Percentiles rank a stretch among this genome's conserved stretches.
phyloP scores from a whole-genome alignment of 1,284 basidiomycete species.

The Salmacisia buchloeana region DNA sequence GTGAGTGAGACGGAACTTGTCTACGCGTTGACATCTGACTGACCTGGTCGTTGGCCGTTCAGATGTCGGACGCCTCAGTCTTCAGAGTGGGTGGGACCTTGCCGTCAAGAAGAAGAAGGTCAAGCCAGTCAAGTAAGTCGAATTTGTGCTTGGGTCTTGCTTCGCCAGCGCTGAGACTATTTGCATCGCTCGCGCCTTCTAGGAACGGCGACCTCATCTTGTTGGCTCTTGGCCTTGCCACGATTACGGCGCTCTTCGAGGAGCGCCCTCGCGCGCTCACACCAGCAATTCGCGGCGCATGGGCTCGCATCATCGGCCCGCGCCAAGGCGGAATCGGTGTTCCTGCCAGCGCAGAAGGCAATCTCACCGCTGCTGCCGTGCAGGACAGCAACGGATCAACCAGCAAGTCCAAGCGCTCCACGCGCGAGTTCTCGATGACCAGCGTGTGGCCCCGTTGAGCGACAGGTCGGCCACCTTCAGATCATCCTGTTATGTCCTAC shows the following conservation, averaged over 20 bases:
- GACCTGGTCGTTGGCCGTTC: not conserved
- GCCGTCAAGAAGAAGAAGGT: slow-evolving; percentile 22
- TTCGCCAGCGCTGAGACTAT: not conserved
- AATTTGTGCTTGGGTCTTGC: not conserved
- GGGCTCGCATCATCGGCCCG: slow-evolving; percentile 3
- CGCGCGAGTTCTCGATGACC: not conserved
- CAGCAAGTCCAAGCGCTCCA: not conserved
- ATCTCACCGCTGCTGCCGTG: not conserved
- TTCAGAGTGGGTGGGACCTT: slow-evolving; percentile 21
- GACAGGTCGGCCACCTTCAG: no score
- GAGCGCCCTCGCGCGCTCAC: slow-evolving; percentile 21
- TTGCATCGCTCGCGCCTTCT: no score
- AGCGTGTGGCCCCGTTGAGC: not conserved
- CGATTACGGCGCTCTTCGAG: slow-evolving; percentile 28
- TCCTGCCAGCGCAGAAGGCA: not conserved
- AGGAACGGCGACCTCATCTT: slow-evolving; percentile 25
- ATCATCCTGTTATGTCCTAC: no score
- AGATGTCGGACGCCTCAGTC: slow-evolving; percentile 22
- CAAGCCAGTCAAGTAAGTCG: slow-evolving; percentile 7
- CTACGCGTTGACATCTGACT: not conserved
- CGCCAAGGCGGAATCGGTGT: slow-evolving; percentile 9
- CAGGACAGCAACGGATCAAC: not conserved
- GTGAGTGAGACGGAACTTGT: not conserved
- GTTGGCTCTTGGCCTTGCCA: slow-evolving; percentile 25
- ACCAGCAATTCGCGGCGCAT: slow-evolving; percentile 4